Percentiles rank a stretch among this genome's conserved stretches.
phyloP scores from a whole-genome alignment of 1,139 yeast genomes.

The Debaryomycetaceae sp. region DNA sequence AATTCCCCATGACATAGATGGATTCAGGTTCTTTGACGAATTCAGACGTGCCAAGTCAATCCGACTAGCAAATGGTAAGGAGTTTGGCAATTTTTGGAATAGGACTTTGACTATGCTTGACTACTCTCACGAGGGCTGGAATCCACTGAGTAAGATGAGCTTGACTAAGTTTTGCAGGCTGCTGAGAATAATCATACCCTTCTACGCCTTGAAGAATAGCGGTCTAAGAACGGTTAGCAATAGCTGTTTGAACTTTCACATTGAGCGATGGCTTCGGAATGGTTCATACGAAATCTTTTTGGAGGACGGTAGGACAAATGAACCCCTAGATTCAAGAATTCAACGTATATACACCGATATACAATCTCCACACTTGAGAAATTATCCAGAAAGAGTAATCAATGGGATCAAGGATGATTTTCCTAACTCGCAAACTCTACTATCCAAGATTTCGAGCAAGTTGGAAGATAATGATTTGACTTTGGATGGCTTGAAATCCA shows the following conservation, averaged over 20 bases:
- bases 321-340: slow-evolving; percentile 18
- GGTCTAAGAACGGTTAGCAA: too few species aligned
- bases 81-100: slow-evolving; percentile 27
- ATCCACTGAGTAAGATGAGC: background rate
- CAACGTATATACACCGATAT: slow-evolving; percentile 35
- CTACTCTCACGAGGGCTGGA: slow-evolving; percentile 22
- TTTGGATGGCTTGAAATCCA: slow-evolving; percentile 44
- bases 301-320: background rate
- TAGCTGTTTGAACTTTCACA: slow-evolving; percentile 19
- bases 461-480: background rate
- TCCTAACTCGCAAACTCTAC: slow-evolving; percentile 7
- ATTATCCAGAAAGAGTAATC: slow-evolving; percentile 10
- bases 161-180: slow-evolving; percentile 3
- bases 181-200: background rate
- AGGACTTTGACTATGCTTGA: slow-evolving; percentile 35
- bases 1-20: slow-evolving; percentile 45
- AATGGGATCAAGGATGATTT: slow-evolving; percentile 1
- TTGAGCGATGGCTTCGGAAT: slow-evolving; percentile 27
- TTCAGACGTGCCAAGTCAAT: slow-evolving; percentile 25
- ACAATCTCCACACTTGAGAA: slow-evolving; percentile 33
- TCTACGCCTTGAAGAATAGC: background rate
- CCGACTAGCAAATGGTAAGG: slow-evolving; percentile 19
- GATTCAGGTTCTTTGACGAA: slow-evolving; percentile 26
- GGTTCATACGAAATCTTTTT: slow-evolving; percentile 6
- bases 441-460: background rate